These are phyloP conservation scores for Cyphellophora attinorum DNA, from an alignment of 2,329 filamentous ascomycete species.

Conservation along the genomic window DNA sequence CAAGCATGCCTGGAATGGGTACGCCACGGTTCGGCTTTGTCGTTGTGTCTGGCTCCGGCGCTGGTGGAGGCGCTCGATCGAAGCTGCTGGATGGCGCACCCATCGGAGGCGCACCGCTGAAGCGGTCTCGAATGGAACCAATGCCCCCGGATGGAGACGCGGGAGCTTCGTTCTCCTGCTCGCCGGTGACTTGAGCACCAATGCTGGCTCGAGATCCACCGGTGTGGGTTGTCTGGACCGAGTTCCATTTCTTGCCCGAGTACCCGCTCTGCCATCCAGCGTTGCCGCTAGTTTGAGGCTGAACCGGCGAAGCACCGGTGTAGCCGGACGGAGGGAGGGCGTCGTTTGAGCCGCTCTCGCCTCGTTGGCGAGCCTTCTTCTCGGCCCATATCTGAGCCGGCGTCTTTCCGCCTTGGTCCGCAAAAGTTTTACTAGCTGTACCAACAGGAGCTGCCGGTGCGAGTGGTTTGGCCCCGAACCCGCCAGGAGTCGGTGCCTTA, in stretches of 20 bases:
- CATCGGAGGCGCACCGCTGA: slow-evolving; percentile 67
- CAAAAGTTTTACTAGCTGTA: slow-evolving; percentile 82
- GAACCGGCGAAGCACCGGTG: slow-evolving; percentile 40
- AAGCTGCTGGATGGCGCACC: slow-evolving; percentile 34
- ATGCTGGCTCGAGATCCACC: slow-evolving; percentile 50
- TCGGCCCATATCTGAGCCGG: slow-evolving; percentile 96
- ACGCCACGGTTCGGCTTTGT: slow-evolving; percentile 66
- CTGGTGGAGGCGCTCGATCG: slow-evolving; percentile 38
- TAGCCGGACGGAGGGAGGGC: slow-evolving; percentile 35
- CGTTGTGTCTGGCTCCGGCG: slow-evolving; percentile 52
- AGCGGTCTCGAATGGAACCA: slow-evolving; percentile 68
- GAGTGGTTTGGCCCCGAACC: slow-evolving; percentile 52
- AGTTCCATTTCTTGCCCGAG: slow-evolving; percentile 77
- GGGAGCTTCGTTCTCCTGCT: slow-evolving; percentile 42
- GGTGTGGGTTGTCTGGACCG: slow-evolving; percentile 66
- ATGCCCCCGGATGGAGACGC: slow-evolving; percentile 55
- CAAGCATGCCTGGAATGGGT: slow-evolving; percentile 67
- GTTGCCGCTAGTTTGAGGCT: slow-evolving; percentile 61
- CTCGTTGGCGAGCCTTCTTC: slow-evolving; percentile 78
- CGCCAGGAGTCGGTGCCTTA: slow-evolving; percentile 72
- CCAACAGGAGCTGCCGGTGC: slow-evolving; percentile 59
- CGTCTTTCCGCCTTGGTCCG: slow-evolving; percentile 89
- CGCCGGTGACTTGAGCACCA: slow-evolving; percentile 56
- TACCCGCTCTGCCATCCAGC: slow-evolving; percentile 87
- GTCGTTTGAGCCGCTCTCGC: slow-evolving; percentile 41